Evolutionary conservation across 495 filamentous ascomycete genomes (phyloP).

Genomic region (Tuber umbilicatum): DNA sequence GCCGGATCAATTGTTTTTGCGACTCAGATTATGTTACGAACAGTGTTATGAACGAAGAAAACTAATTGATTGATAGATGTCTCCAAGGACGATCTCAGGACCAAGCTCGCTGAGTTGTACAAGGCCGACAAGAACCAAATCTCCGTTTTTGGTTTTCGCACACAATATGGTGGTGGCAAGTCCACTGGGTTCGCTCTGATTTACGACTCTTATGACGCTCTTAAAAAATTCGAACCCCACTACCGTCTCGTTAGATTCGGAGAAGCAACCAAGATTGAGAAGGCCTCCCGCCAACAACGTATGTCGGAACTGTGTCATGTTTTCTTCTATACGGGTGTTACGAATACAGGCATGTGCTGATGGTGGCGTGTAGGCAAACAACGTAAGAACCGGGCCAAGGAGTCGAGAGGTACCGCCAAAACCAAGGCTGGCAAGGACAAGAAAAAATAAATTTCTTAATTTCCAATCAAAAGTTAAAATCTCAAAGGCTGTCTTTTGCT

Average conservation of each 20-base stretch:
- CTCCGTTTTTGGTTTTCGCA: conserved; percentile 95
- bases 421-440: conserved; percentile 67
- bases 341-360: conserved; percentile 42
- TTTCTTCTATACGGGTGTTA: not conserved
- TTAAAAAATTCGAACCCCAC: conserved; percentile 99
- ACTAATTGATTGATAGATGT: conserved; percentile 51
- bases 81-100: conserved; percentile 95
- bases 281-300: conserved; percentile 96
- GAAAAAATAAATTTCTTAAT: conserved; percentile 50
- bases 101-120: conserved; percentile 91
- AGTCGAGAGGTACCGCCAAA: conserved; percentile 89
- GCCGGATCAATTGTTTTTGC: not conserved
- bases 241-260: conserved; percentile 93
- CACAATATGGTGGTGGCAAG: conserved; percentile 99
- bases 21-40: not conserved
- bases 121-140: conserved; percentile 94
- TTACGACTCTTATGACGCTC: conserved; percentile 92
- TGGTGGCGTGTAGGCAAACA: conserved; percentile 75
- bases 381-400: conserved; percentile 99
- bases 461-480: conserved; percentile 27
- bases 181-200: conserved; percentile 96
- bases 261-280: conserved; percentile 85
- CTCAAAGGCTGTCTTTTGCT: conserved; percentile 16
- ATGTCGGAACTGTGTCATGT: conserved; percentile 49
- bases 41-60: not conserved